Percentiles rank a stretch among this genome's conserved stretches.
phyloP scores from a whole-genome alignment of 352 stramenopile genomes.

The Aphanomyces stellatus region DNA sequence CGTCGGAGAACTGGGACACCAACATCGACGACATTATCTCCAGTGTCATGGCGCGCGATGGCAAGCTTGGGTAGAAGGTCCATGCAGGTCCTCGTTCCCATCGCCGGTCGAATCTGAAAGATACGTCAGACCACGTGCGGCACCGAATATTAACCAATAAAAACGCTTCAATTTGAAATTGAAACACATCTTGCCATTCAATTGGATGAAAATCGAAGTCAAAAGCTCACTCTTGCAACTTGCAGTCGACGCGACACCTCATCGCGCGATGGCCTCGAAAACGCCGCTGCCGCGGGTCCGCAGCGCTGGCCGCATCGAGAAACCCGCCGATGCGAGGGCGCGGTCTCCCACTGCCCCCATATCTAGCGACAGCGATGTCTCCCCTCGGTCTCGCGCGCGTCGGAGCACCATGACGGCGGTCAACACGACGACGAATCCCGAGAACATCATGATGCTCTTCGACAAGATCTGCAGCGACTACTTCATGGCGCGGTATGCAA shows the following conservation, averaged over 20 bases:
- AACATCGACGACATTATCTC: slow-evolving; percentile 17
- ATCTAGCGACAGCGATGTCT: neutral
- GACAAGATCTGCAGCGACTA: slow-evolving; percentile 81
- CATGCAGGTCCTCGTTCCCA: no score
- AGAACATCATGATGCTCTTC: slow-evolving; percentile 77
- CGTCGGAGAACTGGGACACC: slow-evolving; percentile 12
- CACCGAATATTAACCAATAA: no score
- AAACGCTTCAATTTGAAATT: no score
- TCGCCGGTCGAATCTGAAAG: no score
- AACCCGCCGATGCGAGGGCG: no score
- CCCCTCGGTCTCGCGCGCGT: neutral
- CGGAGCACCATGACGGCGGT: neutral
- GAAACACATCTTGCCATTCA: no score
- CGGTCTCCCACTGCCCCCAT: neutral
- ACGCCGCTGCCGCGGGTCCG: no score
- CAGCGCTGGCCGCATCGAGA: no score
- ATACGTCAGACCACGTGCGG: no score
- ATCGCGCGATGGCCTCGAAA: neutral
- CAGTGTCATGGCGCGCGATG: neutral
- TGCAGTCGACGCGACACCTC: neutral
- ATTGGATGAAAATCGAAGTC: no score
- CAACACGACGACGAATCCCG: slow-evolving; percentile 27
- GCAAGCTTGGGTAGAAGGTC: neutral
- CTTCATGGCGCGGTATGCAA: slow-evolving; percentile 78
- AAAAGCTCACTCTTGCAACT: no score